These are phyloP conservation scores for Arachnomyces sp. DNA, from an alignment of 2,329 filamentous ascomycete genomes.

Conservation along the genomic window DNA sequence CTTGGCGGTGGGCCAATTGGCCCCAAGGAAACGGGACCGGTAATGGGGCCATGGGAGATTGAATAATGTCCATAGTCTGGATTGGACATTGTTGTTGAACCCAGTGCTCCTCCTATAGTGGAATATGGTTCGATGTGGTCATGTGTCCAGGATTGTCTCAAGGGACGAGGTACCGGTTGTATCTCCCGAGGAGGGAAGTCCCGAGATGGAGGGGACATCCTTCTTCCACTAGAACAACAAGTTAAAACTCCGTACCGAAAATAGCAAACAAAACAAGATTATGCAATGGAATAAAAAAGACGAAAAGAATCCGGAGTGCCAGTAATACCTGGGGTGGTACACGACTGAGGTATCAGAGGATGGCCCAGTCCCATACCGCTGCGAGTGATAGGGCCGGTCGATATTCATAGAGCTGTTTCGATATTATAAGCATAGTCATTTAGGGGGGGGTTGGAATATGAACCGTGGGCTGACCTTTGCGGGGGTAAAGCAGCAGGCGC, in stretches of 20 bases:
- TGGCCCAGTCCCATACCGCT: conserved; percentile 5
- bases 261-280: neutral
- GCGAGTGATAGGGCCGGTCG: conserved; percentile 5
- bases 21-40: conserved; percentile 24
- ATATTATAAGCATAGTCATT: conserved; percentile 7
- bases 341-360: conserved; percentile 2
- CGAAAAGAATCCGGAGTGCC: neutral
- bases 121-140: conserved; percentile 23
- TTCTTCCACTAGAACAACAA: conserved; percentile 7
- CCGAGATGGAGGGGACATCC: conserved; percentile 8
- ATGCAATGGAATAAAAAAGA: no score
- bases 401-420: conserved; percentile 7
- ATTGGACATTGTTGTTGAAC: conserved; percentile 21
- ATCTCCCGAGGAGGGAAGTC: conserved; percentile 6
- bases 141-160: conserved; percentile 22
- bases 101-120: conserved; percentile 17
- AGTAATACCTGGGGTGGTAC: conserved; percentile 7
- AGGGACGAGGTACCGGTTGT: conserved; percentile 10
- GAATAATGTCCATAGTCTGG: conserved; percentile 17
- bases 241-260: conserved; percentile 1
- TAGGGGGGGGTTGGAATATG: neutral
- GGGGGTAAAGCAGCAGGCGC: conserved; percentile 11
- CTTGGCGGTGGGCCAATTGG: conserved; percentile 24
- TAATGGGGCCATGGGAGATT: conserved; percentile 5
- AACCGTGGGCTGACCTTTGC: conserved; percentile 10